phyloP scores from a whole-genome alignment of 1,284 basidiomycete genomes.

The Pseudozyma pruni region DNA sequence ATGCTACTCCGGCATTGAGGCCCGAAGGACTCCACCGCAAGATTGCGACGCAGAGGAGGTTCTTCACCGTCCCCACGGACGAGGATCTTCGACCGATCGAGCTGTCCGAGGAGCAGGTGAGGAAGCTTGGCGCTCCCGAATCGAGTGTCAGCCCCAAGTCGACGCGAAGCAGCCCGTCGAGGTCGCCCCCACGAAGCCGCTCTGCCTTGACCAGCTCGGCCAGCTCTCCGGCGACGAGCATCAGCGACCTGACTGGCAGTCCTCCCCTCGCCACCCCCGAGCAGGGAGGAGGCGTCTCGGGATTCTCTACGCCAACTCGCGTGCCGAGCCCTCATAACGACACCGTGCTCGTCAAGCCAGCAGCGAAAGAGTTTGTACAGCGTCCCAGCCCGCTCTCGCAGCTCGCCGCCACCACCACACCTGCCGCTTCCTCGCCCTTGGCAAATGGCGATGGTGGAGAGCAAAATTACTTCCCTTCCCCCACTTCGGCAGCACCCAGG shows the following conservation, averaged over 20 bases:
- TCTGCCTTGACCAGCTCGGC: conserved; percentile 4
- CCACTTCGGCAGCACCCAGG: conserved; percentile 3
- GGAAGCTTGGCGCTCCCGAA: conserved; percentile 7
- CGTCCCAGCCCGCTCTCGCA: conserved; percentile 43
- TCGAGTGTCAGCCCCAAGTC: background rate
- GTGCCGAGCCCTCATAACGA: conserved; percentile 26
- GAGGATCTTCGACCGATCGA: conserved; percentile 43
- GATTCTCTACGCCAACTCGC: conserved; percentile 25
- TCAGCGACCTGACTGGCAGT: conserved; percentile 1
- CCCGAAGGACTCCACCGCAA: conserved; percentile 32
- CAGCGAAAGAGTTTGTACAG: conserved; percentile 25
- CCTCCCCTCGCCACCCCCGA: conserved; percentile 17
- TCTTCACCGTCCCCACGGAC: conserved; percentile 49
- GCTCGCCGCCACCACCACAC: conserved; percentile 16
- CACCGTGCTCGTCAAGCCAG: conserved; percentile 12
- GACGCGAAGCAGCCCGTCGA: background rate
- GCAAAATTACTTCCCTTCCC: background rate
- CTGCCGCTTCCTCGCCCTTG: background rate
- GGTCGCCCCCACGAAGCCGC: background rate
- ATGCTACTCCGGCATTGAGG: conserved; percentile 15
- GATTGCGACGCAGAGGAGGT: conserved; percentile 35
- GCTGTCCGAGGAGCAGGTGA: conserved; percentile 31
- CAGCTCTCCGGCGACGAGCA: conserved; percentile 13
- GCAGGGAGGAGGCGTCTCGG: conserved; percentile 11
- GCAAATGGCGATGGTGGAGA: background rate